These are phyloP conservation scores for Cercospora zeae-maydis DNA, from an alignment of 2,329 filamentous ascomycete genomes.

Conservation along the genomic window DNA sequence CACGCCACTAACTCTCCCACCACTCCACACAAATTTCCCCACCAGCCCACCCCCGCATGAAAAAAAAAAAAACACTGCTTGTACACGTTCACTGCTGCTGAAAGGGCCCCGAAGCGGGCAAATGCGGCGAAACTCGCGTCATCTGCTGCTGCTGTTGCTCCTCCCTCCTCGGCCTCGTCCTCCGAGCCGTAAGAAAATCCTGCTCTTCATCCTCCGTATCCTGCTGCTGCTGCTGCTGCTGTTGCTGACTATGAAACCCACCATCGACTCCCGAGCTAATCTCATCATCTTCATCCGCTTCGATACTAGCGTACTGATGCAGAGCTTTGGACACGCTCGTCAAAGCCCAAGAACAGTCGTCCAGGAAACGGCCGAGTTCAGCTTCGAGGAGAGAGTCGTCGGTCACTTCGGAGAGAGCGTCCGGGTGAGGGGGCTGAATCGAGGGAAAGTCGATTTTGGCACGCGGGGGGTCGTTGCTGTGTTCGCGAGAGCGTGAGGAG, in stretches of 20 bases:
- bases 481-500: slow-evolving; percentile 19
- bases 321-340: slow-evolving; percentile 14
- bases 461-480: slow-evolving; percentile 18
- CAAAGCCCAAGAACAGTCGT: slow-evolving; percentile 24
- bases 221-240: slow-evolving; percentile 24
- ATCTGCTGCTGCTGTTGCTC: not conserved
- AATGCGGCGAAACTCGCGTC: slow-evolving; percentile 3
- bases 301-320: slow-evolving; percentile 16
- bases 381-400: slow-evolving; percentile 29
- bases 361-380: slow-evolving; percentile 33
- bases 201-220: slow-evolving; percentile 22
- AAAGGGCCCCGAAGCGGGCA: not conserved
- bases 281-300: slow-evolving; percentile 18
- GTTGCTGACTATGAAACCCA: slow-evolving; percentile 25
- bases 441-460: slow-evolving; percentile 32
- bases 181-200: slow-evolving; percentile 9
- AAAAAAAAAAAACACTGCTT: too few species aligned
- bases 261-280: slow-evolving; percentile 21
- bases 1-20: too few species aligned
- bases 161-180: slow-evolving; percentile 1
- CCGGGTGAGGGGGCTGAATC: slow-evolving; percentile 31
- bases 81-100: not conserved
- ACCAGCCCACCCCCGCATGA: too few species aligned
- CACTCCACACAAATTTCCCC: too few species aligned
- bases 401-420: slow-evolving; percentile 32